Conservation (phyloP, 1,284 basidiomycete genomes). For the Irpex sp. region DNA sequence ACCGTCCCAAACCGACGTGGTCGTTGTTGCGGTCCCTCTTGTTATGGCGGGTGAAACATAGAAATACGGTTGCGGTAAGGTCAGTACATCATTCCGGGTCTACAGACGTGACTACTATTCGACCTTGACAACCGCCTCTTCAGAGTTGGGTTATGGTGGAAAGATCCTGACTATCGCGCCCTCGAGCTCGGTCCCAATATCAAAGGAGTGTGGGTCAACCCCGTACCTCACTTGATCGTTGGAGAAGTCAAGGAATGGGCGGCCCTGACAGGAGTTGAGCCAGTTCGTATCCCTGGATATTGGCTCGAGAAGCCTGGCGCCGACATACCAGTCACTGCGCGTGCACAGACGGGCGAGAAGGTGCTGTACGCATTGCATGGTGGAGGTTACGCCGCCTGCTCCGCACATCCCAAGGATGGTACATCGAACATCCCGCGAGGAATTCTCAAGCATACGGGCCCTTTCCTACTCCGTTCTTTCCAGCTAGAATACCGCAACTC, state of each 20-base stretch:
- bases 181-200: neutral
- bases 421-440: constrained; percentile 13
- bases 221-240: neutral
- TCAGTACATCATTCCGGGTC: neutral
- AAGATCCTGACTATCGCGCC: constrained; percentile 1
- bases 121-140: neutral
- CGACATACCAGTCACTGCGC: neutral
- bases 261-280: neutral
- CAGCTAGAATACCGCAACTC: constrained; percentile 30
- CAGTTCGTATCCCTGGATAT: constrained; percentile 1
- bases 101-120: neutral
- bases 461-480: constrained; percentile 24
- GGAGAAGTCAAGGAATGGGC: constrained; percentile 2
- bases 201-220: constrained; percentile 20
- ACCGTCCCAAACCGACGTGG: constrained; percentile 1
- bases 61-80: neutral
- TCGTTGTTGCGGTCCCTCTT: neutral
- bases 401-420: constrained; percentile 20
- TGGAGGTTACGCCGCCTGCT: neutral
- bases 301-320: constrained; percentile 1
- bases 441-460: constrained; percentile 1
- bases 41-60: neutral
- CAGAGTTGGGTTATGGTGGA: neutral
- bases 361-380: constrained; percentile 2
- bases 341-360: neutral